Percentiles rank a stretch among this genome's conserved stretches.
phyloP scores from a whole-genome alignment of 2,329 filamentous ascomycete genomes.

The Hyphodiscus sp. region DNA sequence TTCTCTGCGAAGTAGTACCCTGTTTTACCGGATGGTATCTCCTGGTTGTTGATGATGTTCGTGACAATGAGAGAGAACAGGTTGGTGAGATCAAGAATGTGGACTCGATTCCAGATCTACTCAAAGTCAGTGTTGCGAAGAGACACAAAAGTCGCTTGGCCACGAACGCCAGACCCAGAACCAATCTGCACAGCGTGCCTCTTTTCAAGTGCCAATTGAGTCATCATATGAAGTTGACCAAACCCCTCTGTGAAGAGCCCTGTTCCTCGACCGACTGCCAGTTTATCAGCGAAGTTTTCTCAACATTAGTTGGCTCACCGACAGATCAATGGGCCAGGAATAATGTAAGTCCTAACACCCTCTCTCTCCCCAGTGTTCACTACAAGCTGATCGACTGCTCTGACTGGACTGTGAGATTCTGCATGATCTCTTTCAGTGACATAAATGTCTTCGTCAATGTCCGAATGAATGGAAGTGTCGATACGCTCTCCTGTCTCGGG shows the following conservation, averaged over 20 bases:
- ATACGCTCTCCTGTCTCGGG: constrained; percentile 31
- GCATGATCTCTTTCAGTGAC: constrained; percentile 32
- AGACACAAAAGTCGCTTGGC: neutral
- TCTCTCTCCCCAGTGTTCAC: constrained; percentile 33
- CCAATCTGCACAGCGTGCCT: constrained; percentile 32
- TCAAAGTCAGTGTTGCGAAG: neutral
- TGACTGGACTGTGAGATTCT: constrained; percentile 35
- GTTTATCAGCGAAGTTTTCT: neutral
- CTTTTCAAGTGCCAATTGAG: constrained; percentile 27
- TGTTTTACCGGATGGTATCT: constrained; percentile 31
- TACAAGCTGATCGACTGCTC: constrained; percentile 39
- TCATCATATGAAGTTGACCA: constrained; percentile 34
- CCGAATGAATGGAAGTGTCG: constrained; percentile 34
- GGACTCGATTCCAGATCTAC: constrained; percentile 37
- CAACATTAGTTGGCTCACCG: no score
- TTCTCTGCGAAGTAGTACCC: constrained; percentile 39
- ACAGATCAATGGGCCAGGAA: constrained; percentile 29
- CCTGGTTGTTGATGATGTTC: constrained; percentile 28
- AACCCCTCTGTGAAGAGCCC: constrained; percentile 36
- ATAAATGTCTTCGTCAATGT: constrained; percentile 38
- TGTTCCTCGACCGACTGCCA: constrained; percentile 34
- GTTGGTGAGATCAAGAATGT: constrained; percentile 37
- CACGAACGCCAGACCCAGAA: constrained; percentile 27
- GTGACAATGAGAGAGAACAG: constrained; percentile 36
- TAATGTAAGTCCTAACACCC: constrained; percentile 38